Conservation (phyloP, 1,284 basidiomycete genomes). For the Malassezia nana region DNA sequence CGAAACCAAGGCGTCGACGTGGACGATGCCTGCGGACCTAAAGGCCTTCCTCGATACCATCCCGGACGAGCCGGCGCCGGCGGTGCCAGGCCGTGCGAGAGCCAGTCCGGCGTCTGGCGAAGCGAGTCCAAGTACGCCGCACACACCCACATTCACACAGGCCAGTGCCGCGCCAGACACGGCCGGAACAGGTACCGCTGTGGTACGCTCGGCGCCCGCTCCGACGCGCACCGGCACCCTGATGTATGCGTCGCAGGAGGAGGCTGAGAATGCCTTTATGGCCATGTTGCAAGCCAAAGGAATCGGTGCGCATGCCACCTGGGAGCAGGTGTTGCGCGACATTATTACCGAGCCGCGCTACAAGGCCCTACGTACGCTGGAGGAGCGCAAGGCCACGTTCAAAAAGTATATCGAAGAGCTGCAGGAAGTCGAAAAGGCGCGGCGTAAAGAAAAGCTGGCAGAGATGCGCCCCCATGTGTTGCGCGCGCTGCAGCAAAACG, state of each 20-base stretch:
- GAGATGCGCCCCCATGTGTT: slow-evolving; percentile 25
- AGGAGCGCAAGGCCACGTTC: slow-evolving; percentile 82
- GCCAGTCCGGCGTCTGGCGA: not conserved
- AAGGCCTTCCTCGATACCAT: slow-evolving; percentile 35
- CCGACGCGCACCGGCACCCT: not conserved
- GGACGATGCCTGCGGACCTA: slow-evolving; percentile 39
- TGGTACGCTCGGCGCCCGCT: not conserved
- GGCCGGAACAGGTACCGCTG: slow-evolving; percentile 2
- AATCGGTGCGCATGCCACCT: slow-evolving; percentile 83
- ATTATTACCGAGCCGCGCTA: slow-evolving; percentile 97
- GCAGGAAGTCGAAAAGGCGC: slow-evolving; percentile 26
- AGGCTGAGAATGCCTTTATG: slow-evolving; percentile 87
- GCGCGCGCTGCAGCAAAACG: slow-evolving; percentile 14
- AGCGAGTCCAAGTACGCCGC: not conserved
- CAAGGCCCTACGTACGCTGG: slow-evolving; percentile 81
- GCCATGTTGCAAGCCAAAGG: slow-evolving; percentile 76
- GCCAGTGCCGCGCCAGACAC: slow-evolving; percentile 12
- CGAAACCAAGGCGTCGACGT: slow-evolving; percentile 43
- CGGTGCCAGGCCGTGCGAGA: not conserved
- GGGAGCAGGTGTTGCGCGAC: slow-evolving; percentile 95
- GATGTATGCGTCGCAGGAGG: slow-evolving; percentile 56
- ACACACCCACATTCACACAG: not conserved
- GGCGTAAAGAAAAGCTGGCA: slow-evolving; percentile 20
- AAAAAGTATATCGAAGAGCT: slow-evolving; percentile 47
- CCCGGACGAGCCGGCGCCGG: slow-evolving; percentile 16